phyloP scores from a whole-genome alignment of 2,329 filamentous ascomycete species.

The Helotiales sp. region DNA sequence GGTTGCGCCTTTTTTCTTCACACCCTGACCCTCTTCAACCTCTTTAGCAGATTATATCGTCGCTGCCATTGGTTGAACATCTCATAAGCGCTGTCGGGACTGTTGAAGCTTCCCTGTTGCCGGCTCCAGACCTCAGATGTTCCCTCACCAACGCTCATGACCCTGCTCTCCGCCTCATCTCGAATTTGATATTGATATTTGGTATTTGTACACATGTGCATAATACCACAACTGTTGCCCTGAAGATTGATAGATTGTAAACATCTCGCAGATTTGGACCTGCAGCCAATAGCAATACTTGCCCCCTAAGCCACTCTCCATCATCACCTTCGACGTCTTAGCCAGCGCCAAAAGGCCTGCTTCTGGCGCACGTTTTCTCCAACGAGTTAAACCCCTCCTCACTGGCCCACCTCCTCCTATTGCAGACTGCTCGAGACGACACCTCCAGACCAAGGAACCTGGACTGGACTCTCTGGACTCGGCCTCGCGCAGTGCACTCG shows the following conservation, averaged over 20 bases:
- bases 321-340: neutral
- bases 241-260: neutral
- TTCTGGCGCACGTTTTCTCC: slow-evolving; percentile 2
- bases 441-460: neutral
- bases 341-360: neutral
- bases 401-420: neutral
- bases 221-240: neutral
- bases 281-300: neutral
- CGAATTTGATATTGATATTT: neutral
- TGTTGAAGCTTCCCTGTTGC: neutral
- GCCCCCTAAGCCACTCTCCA: neutral
- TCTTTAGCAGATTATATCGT: neutral
- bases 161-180: neutral
- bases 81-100: neutral
- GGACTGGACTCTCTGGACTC: neutral
- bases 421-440: slow-evolving; percentile 1
- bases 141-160: neutral
- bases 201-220: too few species aligned
- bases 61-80: neutral
- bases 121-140: neutral
- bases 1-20: neutral
- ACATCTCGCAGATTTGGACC: neutral
- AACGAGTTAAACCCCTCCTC: slow-evolving; percentile 11
- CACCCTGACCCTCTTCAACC: neutral
- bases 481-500: neutral